phyloP scores from a whole-genome alignment of 306 rosid species.

The Cicer arietinum region DNA sequence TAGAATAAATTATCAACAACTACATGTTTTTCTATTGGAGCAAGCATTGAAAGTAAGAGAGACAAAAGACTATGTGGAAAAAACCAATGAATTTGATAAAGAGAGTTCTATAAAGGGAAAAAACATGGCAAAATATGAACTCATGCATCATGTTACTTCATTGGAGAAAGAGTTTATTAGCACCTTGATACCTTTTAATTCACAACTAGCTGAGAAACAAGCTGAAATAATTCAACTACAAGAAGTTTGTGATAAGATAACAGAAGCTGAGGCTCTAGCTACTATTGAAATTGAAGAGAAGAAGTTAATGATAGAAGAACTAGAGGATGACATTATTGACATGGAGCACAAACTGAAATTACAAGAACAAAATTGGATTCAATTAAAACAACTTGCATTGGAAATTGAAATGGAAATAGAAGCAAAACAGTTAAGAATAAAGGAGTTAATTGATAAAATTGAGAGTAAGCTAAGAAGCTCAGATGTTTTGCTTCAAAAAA shows the following conservation, averaged over 20 bases:
- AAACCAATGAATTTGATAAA: conserved; percentile 50
- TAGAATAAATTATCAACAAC: conserved; percentile 50
- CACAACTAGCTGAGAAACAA: conserved; percentile 64
- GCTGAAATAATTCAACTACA: conserved; percentile 61
- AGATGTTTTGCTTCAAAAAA: conserved; percentile 60
- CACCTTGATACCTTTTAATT: conserved; percentile 58
- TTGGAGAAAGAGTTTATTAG: conserved; percentile 56
- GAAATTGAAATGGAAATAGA: conserved; percentile 62
- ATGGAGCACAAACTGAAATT: conserved; percentile 61
- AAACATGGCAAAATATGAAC: conserved; percentile 46
- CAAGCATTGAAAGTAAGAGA: conserved; percentile 51
- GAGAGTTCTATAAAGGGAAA: conserved; percentile 36
- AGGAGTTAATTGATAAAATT: conserved; percentile 56
- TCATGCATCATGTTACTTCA: conserved; percentile 55
- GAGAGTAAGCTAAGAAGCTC: conserved; percentile 60
- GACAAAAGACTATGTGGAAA: conserved; percentile 49
- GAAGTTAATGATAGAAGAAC: conserved; percentile 65
- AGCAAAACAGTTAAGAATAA: conserved; percentile 52
- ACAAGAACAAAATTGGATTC: conserved; percentile 54
- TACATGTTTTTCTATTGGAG: conserved; percentile 56
- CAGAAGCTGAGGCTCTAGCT: conserved; percentile 65
- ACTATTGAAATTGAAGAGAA: conserved; percentile 69
- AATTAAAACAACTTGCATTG: conserved; percentile 57
- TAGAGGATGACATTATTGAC: conserved; percentile 59
- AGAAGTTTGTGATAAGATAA: conserved; percentile 65